Conservation (phyloP, 1,139 yeast species). For the Magnusiomyces clavatus region DNA sequence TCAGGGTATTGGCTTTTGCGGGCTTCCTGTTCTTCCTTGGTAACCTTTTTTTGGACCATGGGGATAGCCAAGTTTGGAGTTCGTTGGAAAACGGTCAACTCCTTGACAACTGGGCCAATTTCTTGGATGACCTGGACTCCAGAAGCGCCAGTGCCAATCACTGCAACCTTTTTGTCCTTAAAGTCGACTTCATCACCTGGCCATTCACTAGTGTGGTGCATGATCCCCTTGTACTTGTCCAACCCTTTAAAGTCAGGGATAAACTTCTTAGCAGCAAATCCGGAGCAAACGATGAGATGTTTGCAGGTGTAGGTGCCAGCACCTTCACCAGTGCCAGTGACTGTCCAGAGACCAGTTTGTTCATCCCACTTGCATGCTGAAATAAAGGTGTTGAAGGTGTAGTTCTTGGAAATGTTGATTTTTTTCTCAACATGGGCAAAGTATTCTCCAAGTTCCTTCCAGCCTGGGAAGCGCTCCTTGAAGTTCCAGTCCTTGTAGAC, state of each 20-base stretch:
- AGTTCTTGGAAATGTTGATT: conserved; percentile 31
- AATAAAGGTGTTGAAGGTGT: conserved; percentile 32
- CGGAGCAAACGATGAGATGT: conserved; percentile 32
- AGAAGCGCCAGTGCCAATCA: conserved; percentile 38
- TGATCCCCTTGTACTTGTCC: conserved; percentile 39
- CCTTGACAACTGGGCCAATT: conserved; percentile 19
- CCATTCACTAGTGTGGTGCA: conserved; percentile 46
- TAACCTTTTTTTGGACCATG: conserved; percentile 20
- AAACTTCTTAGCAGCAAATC: conserved; percentile 21
- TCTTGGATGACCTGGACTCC: neutral
- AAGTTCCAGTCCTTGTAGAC: conserved; percentile 41
- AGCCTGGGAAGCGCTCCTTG: conserved; percentile 38
- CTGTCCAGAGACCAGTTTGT: conserved; percentile 33
- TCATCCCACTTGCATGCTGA: conserved; percentile 33
- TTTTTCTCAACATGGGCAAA: conserved; percentile 37
- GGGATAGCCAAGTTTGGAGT: conserved; percentile 27
- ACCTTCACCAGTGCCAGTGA: conserved; percentile 20
- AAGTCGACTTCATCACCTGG: conserved; percentile 32
- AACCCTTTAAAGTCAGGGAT: conserved; percentile 27
- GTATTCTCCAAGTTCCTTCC: conserved; percentile 40
- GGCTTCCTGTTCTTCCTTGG: conserved; percentile 10
- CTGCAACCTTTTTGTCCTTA: conserved; percentile 35
- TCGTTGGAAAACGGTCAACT: conserved; percentile 24
- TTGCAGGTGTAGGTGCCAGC: conserved; percentile 24
- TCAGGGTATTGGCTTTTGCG: conserved; percentile 16